Percentiles rank a stretch among this genome's conserved stretches.
These are phyloP conservation scores for Trypanosoma avium DNA, from an alignment of 208 protist species.

Conservation along the genomic window DNA sequence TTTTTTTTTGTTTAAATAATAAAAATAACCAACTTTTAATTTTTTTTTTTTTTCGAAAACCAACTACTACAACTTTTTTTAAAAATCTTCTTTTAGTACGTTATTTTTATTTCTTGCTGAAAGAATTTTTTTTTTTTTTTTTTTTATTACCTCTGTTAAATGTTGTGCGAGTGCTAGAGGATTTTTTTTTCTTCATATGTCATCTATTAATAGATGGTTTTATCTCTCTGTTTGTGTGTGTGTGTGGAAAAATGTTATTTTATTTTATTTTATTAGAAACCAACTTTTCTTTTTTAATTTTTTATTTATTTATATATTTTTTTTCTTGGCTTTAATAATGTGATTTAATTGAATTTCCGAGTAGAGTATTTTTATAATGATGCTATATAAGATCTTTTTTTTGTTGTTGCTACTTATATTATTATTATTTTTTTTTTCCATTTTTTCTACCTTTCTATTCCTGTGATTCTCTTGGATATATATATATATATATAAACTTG, in stretches of 20 bases:
- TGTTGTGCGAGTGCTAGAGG: neutral
- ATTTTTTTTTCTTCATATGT: neutral
- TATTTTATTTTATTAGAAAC: no score
- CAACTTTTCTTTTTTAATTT: no score
- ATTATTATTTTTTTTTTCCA: no score
- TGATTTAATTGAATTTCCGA: no score
- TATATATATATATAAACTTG: conserved; percentile 1
- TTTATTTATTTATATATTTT: conserved; percentile 3
- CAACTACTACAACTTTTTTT: no score
- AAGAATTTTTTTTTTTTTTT: neutral
- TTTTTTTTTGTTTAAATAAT: neutral
- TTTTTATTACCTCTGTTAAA: neutral
- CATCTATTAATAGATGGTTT: neutral
- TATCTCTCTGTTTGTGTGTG: neutral
- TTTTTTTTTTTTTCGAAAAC: neutral
- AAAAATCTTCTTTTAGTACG: no score
- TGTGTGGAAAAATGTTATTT: no score
- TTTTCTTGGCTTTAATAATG: neutral
- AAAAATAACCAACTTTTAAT: no score
- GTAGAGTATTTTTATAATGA: no score
- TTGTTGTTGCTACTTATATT: no score
- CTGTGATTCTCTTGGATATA: no score
- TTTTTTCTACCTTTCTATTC: no score
- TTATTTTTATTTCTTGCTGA: neutral
- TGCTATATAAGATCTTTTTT: neutral